A percentile compares a stretch with the other conserved stretches of the same genome.
Evolutionary conservation across 2,329 filamentous ascomycete species (phyloP).

Genomic region (Fusarium clavum): DNA sequence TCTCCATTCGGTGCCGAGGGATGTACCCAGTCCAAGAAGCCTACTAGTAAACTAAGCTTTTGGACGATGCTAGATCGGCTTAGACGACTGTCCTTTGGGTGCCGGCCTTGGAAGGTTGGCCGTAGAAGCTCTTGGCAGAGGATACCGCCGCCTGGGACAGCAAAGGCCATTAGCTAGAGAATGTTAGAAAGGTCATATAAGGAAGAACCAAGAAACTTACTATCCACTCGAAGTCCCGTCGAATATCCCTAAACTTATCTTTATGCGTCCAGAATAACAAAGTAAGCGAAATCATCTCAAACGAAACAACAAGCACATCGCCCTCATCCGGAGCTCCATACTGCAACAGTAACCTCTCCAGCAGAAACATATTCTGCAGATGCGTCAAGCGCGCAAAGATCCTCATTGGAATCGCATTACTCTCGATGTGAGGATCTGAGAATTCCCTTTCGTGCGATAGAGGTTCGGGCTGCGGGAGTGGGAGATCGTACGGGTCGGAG

Average conservation of each 20-base stretch:
- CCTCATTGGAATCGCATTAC: neutral
- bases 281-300: slow-evolving; percentile 9
- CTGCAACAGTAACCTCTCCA: slow-evolving; percentile 1
- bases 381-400: slow-evolving; percentile 12
- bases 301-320: slow-evolving; percentile 3
- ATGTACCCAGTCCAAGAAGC: slow-evolving; percentile 20
- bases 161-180: neutral
- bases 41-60: neutral
- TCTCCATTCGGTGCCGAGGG: slow-evolving; percentile 12
- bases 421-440: neutral
- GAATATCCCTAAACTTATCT: slow-evolving; percentile 7
- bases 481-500: neutral
- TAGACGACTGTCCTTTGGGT: neutral
- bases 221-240: slow-evolving; percentile 7
- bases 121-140: neutral
- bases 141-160: slow-evolving; percentile 2
- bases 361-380: slow-evolving; percentile 16
- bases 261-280: slow-evolving; percentile 19
- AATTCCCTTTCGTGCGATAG: neutral
- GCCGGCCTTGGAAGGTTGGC: slow-evolving; percentile 7
- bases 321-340: neutral
- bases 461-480: neutral
- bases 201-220: rapidly evolving
- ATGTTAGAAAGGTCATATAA: neutral
- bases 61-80: slow-evolving; percentile 16